A percentile compares a stretch with the other conserved stretches of the same genome.
phyloP scores from a whole-genome alignment of 371 early-diverging fungal species.

The Mucor mucedo region DNA sequence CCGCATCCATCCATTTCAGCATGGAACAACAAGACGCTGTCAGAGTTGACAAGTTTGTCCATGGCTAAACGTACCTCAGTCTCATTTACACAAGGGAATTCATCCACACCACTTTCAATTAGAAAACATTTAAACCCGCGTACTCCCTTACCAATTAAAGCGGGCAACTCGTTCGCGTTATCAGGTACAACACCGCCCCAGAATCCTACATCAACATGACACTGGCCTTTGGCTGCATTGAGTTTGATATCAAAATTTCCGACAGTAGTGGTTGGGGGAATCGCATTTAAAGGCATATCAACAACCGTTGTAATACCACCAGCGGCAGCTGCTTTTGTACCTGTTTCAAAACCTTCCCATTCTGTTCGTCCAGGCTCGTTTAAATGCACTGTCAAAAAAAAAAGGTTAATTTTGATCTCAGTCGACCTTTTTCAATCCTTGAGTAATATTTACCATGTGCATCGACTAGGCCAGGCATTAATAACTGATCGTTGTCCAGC shows the following conservation, averaged over 20 bases:
- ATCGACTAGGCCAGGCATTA: slow-evolving; percentile 81
- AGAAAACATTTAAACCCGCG: slow-evolving; percentile 87
- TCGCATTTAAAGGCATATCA: slow-evolving; percentile 89
- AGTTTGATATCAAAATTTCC: slow-evolving; percentile 69
- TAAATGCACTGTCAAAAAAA: slow-evolving; percentile 63
- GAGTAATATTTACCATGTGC: slow-evolving; percentile 62
- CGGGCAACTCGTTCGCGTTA: slow-evolving; percentile 66
- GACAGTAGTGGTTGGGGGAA: slow-evolving; percentile 82
- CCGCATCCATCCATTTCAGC: slow-evolving; percentile 72
- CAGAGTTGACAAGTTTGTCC: slow-evolving; percentile 57
- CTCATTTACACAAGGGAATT: slow-evolving; percentile 82
- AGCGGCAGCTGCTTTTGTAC: slow-evolving; percentile 81
- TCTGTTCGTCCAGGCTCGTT: slow-evolving; percentile 85
- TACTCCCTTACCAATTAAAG: slow-evolving; percentile 71
- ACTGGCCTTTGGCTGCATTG: slow-evolving; percentile 67
- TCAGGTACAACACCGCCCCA: slow-evolving; percentile 84
- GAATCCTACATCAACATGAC: slow-evolving; percentile 82
- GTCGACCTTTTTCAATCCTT: not conserved
- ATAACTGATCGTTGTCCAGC: slow-evolving; percentile 53
- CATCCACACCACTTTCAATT: slow-evolving; percentile 85
- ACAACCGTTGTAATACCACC: slow-evolving; percentile 81
- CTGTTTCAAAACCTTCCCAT: slow-evolving; percentile 87
- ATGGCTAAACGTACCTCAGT: slow-evolving; percentile 71
- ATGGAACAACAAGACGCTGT: slow-evolving; percentile 74
- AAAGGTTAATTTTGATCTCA: not conserved